Evolutionary conservation across 306 rosid genomes (phyloP), one percentile per base, ranked within the genome.

Genomic region (Macrotyloma uniflorum): DNA sequence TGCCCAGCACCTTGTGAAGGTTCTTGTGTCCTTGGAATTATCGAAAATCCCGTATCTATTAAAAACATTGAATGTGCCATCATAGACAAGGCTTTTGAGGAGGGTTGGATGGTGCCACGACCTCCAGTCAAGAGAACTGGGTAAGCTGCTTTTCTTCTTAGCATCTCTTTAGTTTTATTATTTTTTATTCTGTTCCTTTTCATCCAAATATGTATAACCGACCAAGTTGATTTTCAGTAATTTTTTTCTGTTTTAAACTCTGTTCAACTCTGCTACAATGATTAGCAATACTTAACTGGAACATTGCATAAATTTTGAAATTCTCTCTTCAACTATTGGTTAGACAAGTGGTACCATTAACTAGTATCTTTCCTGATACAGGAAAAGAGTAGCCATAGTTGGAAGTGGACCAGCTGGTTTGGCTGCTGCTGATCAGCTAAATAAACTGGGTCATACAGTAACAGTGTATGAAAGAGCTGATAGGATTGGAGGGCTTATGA

Each of bases 1-100:
- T 96, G 99, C 68, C 99, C 99, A n/a, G 99, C 99, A 22, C 99
- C 99, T 53, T 96, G 99, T 70, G 99, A 96, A 89, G 99, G 99
- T 53, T 87, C 99, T 32, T 96, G 99, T 72, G 99, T 96, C 33
- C 88, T 85, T 75, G 88, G 88, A 47, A 85, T 85, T 49, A 85
- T 85, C 66, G 99, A 96, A 90, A 91, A 96, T 78, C 97, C 99
- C 0, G 99, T 74, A 8, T 91, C 99, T 62, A 93, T 96, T 67
- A 96, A 96, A 82, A 96, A 79, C 87, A 96, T 96, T 67, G 99
- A 96, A 80, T 96, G 98, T 87, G 89, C 99, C 67, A 96, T 96
- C 72, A 93, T 96, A 70, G 99, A 96, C 90, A 96, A 96, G 90
- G 99, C 93, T 78, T 96, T 93, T 68, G 96, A 93, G 77, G 97